A percentile compares a stretch with the other conserved stretches of the same genome.
Conservation (phyloP, 805 yeast species). For the Candida patagonica region DNA sequence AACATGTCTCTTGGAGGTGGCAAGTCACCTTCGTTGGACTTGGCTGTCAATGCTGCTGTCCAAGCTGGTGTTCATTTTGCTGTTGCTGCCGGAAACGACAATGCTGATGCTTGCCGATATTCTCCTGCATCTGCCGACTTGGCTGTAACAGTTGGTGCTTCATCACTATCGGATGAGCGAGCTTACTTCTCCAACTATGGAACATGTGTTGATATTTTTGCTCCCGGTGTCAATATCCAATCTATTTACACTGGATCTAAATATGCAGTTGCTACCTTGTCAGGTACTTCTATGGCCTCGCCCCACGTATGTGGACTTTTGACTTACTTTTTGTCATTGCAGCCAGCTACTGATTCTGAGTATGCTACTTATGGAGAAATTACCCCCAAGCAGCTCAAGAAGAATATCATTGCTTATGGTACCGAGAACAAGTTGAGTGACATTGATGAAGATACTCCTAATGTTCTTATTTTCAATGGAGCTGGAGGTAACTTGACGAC, state of each 20-base stretch:
- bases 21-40: slow-evolving; percentile 44
- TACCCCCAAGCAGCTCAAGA: slow-evolving; percentile 46
- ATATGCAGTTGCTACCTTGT: slow-evolving; percentile 42
- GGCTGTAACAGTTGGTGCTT: slow-evolving; percentile 44
- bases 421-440: slow-evolving; percentile 39
- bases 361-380: slow-evolving; percentile 37
- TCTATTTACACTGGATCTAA: slow-evolving; percentile 48
- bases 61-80: slow-evolving; percentile 49
- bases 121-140: slow-evolving; percentile 55
- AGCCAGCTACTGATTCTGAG: slow-evolving; percentile 43
- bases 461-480: slow-evolving; percentile 52
- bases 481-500: slow-evolving; percentile 45
- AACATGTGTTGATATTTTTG: slow-evolving; percentile 43
- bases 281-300: slow-evolving; percentile 59
- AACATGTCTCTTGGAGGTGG: slow-evolving; percentile 59
- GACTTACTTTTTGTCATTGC: slow-evolving; percentile 47
- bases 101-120: slow-evolving; percentile 48
- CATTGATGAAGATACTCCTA: slow-evolving; percentile 43
- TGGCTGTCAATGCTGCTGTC: slow-evolving; percentile 50
- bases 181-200: slow-evolving; percentile 50
- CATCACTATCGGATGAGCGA: slow-evolving; percentile 35
- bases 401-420: slow-evolving; percentile 42
- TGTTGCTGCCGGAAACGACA: slow-evolving; percentile 57
- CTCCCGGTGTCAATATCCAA: slow-evolving; percentile 47
- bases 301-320: slow-evolving; percentile 51